Base-by-base conservation (phyloP, 768 basidiomycete genomes). In the Termitomyces sp. region DNA sequence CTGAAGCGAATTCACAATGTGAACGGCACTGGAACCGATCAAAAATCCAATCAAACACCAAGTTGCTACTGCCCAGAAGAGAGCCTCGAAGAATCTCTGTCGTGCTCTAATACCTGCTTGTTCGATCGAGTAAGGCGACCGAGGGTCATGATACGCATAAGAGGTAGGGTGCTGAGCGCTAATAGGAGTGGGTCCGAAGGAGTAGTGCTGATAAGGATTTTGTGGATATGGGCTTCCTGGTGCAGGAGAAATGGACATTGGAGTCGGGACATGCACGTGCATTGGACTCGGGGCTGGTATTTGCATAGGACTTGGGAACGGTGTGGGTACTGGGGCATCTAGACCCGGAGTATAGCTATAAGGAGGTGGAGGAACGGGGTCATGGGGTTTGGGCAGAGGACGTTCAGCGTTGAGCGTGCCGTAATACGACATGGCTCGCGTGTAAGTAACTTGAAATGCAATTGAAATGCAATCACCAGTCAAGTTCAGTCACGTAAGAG, bases 141-240 rank as follows among this genome's bases (percentile, higher is more conserved):
- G 65, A 22, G 70, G 62, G 50, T 74, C 77, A 59, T 78, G 75
- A 65, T 79, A 77, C 24, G 71, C 71, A 52, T 76, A 73, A 37
- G 73, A 74, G 22, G 76, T 64, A 9, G 72, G 59, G 2, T 67
- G 62, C 58, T 73, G 73, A n/a, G 64, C 55, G 24, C 72, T 73
- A n/a, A 73, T 66, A 14, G 73, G 77, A 36, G 75, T 77, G 18
- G 77, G 74, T 43, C 73, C 74, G 61, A 85, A 73, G 5, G 46
- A 36, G 33, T 58, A 37, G n/a, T 67, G 67, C 6, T 58, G 40
- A 26, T 36, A 27, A n/a, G 43, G 53, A 42, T 27, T 36, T 1
- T 50, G 33, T 4, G 27, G 16, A 24, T 40, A 46, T 5, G 50
- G 48, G 18, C 55, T 53, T 24, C 33, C 52, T 43, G 36, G 52